A percentile compares a stretch with the other conserved stretches of the same genome.
Conservation (phyloP, 2,329 filamentous ascomycete genomes). For the Calonectria ilicicola region DNA sequence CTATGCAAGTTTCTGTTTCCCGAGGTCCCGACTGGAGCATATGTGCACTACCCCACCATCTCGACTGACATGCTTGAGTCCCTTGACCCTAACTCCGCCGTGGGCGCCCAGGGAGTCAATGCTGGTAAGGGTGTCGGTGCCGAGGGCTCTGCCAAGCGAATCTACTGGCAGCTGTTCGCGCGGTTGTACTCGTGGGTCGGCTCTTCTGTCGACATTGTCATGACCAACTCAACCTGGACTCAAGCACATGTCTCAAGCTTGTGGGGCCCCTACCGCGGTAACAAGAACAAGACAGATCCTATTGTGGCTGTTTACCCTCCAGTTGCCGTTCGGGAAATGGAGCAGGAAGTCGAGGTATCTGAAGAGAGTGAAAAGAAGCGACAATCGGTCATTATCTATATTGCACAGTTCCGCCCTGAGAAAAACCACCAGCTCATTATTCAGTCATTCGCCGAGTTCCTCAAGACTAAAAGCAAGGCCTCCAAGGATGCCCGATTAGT, state of each 20-base stretch:
- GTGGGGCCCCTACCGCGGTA: slow-evolving; percentile 74
- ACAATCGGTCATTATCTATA: slow-evolving; percentile 84
- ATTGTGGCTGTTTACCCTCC: slow-evolving; percentile 90
- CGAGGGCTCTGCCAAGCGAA: slow-evolving; percentile 77
- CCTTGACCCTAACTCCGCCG: slow-evolving; percentile 71
- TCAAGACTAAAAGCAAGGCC: slow-evolving; percentile 65
- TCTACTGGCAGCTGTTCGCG: slow-evolving; percentile 91
- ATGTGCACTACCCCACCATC: slow-evolving; percentile 98
- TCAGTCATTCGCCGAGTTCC: slow-evolving; percentile 83
- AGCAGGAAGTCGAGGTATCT: slow-evolving; percentile 78
- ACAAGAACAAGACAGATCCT: slow-evolving; percentile 59
- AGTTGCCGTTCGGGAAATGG: slow-evolving; percentile 88
- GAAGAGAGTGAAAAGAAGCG: slow-evolving; percentile 76
- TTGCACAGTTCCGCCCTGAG: slow-evolving; percentile 96
- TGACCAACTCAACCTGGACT: slow-evolving; percentile 98
- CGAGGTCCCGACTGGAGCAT: slow-evolving; percentile 85
- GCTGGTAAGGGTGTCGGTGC: slow-evolving; percentile 82
- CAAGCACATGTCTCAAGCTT: slow-evolving; percentile 83
- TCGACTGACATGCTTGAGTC: slow-evolving; percentile 97
- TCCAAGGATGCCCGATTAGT: slow-evolving; percentile 75
- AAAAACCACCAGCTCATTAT: slow-evolving; percentile 95
- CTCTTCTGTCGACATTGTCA: slow-evolving; percentile 88
- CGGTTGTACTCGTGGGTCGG: slow-evolving; percentile 85
- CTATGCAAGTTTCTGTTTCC: slow-evolving; percentile 87
- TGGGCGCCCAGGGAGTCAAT: slow-evolving; percentile 79